Base-by-base conservation (phyloP, 2,329 filamentous ascomycete genomes). In the Pseudomassariella vexata region DNA sequence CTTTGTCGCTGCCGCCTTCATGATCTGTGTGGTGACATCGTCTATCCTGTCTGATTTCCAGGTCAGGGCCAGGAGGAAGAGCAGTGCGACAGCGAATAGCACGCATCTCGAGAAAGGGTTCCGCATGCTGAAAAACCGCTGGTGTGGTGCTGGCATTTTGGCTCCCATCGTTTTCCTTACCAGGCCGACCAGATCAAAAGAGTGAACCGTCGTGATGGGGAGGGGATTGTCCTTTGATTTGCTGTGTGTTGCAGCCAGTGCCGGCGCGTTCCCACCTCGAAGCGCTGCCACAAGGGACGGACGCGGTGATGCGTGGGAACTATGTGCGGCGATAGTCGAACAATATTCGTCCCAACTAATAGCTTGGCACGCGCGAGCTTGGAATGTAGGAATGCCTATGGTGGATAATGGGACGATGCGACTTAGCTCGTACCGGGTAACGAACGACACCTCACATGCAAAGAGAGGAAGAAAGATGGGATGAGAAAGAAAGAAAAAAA, bases 51-150 rank as follows among this genome's bases (percentile, higher is more conserved):
- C 62, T 21, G 61, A 59, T 14, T 56, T 61, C 36, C 67, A 55
- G 6, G 64, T 55, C 19, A 63, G 39, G 28, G 53, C 51, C 28
- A 69, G 50, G 26, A 70, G 48, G 35, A 68, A 38, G 8, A 70
- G 47, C 32, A 71, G 50, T 36, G 55, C 55, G 15, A 64, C 44
- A 29, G 65, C 61, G 41, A 67, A 56, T 19, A 68, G 36, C 9
- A 70, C 49, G 30, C 60, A 65, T 52, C 63, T 58, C 24, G 58
- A 56, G 34, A 70, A 60, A 4, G 66, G 63, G 42, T 65, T 69
- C 40, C 68, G 60, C 65, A 70, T 68, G 42, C 52, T 68, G 53
- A 67, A 56, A 41, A 65, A 56, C 42, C 58, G 49, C 28, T 55
- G 66, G 42, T 62, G 55, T 36, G 62, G 46, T 36, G 55, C 48